phyloP scores from a whole-genome alignment of 2,329 filamentous ascomycete species.

The Coniochaeta hoffmannii region DNA sequence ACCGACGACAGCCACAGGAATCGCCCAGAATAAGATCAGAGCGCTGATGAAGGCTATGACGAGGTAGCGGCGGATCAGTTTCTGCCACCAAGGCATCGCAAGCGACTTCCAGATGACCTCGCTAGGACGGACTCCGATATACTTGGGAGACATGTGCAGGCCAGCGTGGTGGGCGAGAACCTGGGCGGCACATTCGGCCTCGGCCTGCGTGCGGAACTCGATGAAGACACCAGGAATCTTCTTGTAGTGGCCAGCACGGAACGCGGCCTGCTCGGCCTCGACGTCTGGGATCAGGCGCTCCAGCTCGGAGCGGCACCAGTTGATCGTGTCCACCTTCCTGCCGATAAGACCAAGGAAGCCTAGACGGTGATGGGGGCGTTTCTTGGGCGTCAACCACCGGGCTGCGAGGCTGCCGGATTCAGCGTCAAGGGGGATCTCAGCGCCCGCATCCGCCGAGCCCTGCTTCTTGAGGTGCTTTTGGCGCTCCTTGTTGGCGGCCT shows the following conservation, averaged over 20 bases:
- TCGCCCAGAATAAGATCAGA: constrained; percentile 80
- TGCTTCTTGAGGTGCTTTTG: constrained; percentile 58
- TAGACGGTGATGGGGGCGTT: constrained; percentile 68
- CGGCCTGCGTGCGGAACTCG: constrained; percentile 75
- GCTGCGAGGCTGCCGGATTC: constrained; percentile 66
- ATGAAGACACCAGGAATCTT: constrained; percentile 77
- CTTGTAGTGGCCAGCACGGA: constrained; percentile 56
- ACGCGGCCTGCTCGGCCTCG: constrained; percentile 58
- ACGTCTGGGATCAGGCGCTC: constrained; percentile 67
- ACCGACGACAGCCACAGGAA: constrained; percentile 72
- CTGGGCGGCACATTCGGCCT: constrained; percentile 82
- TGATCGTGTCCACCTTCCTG: constrained; percentile 89
- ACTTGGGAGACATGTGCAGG: constrained; percentile 78
- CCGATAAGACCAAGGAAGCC: constrained; percentile 65
- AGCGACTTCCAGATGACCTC: constrained; percentile 88
- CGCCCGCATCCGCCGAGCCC: constrained; percentile 21
- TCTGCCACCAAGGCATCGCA: constrained; percentile 79
- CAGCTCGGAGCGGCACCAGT: constrained; percentile 76
- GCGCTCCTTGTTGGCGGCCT: constrained; percentile 65
- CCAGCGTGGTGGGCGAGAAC: constrained; percentile 80
- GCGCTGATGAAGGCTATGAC: constrained; percentile 66
- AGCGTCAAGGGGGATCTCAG: constrained; percentile 46
- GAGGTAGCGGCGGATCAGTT: constrained; percentile 62
- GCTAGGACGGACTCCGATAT: constrained; percentile 71
- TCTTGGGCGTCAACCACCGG: constrained; percentile 65